Percentiles rank a stretch among this genome's conserved stretches.
phyloP scores from a whole-genome alignment of 345 rosid genomes.

The Tarenaya hassleriana region DNA sequence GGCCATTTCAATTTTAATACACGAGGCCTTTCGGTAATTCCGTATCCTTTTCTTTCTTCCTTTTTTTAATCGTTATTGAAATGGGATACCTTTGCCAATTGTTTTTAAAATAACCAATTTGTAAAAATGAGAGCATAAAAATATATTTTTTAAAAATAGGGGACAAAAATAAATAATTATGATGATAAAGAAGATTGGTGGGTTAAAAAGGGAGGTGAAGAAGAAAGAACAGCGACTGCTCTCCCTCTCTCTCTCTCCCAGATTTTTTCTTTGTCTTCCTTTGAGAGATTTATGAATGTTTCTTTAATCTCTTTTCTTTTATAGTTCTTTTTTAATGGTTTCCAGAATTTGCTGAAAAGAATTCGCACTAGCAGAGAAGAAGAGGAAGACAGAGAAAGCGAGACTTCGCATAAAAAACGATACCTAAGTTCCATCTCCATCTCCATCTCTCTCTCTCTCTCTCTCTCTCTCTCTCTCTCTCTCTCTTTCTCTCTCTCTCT shows the following conservation, averaged over 20 bases:
- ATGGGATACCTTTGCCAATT: background rate
- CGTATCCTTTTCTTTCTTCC: too few species aligned
- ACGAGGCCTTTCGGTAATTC: too few species aligned
- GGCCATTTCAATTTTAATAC: too few species aligned
- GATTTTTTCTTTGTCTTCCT: constrained; percentile 33
- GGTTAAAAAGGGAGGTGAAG: constrained; percentile 26
- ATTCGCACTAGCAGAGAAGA: constrained; percentile 28
- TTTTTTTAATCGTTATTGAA: too few species aligned
- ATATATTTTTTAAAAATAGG: constrained; percentile 9
- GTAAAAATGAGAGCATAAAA: too few species aligned
- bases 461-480: too few species aligned
- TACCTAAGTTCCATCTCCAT: constrained; percentile 42
- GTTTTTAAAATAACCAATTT: too few species aligned
- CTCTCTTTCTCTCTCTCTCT: too few species aligned
- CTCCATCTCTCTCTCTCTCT: too few species aligned
- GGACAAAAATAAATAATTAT: constrained; percentile 12
- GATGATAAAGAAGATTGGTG: constrained; percentile 27
- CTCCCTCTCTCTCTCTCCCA: constrained; percentile 18
- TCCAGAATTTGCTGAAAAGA: constrained; percentile 29
- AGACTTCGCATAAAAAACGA: constrained; percentile 47
- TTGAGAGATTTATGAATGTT: constrained; percentile 21
- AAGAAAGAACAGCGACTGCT: constrained; percentile 41
- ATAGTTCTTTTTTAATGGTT: background rate
- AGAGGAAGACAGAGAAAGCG: constrained; percentile 40
- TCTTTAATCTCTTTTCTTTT: constrained; percentile 12